Conservation (phyloP, 169 alveolate genomes). For the Cryptosporidium ubiquitum region DNA sequence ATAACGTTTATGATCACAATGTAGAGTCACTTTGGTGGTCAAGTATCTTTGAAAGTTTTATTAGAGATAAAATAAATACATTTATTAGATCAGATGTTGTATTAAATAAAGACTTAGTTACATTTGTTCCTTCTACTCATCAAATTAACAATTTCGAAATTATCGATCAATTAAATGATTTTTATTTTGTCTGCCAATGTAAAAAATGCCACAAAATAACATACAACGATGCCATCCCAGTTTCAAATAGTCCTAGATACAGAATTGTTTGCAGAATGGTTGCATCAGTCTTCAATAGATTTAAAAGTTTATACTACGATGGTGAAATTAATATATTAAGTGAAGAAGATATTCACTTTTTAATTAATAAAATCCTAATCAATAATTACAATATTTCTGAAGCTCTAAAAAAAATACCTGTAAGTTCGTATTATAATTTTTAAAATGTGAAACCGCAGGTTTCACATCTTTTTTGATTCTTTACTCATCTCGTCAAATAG, state of each 20-base stretch:
- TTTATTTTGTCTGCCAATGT: constrained; percentile 3
- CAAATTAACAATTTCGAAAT: neutral
- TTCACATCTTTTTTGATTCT: too few species aligned
- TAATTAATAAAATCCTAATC: constrained; percentile 11
- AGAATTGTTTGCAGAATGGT: constrained; percentile 11
- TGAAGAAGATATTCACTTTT: constrained; percentile 16
- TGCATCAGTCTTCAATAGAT: neutral
- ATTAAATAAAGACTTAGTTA: neutral
- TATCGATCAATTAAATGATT: neutral
- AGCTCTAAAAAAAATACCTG: constrained; percentile 11
- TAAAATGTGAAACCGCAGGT: too few species aligned
- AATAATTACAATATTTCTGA: neutral
- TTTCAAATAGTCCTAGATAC: neutral
- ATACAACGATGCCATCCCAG: neutral
- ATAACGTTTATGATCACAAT: constrained; percentile 5
- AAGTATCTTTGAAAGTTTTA: neutral
- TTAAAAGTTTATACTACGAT: neutral
- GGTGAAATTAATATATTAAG: neutral
- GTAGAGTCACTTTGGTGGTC: constrained; percentile 67
- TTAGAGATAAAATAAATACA: neutral
- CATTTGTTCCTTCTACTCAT: neutral
- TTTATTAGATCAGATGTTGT: neutral
- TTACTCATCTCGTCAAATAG: too few species aligned
- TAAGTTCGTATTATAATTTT: neutral
- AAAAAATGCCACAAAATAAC: neutral